Conservation (phyloP, 768 basidiomycete species). For the Lactifluus subvellereus region DNA sequence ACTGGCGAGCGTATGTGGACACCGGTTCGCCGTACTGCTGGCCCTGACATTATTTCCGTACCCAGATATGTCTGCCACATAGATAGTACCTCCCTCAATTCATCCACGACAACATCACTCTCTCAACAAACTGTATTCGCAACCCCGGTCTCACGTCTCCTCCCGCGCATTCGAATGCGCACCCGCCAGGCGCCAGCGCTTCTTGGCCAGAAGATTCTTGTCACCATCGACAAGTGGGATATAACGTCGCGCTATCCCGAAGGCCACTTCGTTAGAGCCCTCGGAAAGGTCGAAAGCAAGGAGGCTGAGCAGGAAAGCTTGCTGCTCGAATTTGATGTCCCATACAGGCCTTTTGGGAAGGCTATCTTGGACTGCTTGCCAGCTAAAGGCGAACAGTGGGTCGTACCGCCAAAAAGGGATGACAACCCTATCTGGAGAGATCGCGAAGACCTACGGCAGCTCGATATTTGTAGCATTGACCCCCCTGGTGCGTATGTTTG, state of each 20-base stretch:
- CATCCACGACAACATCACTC: constrained; percentile 69
- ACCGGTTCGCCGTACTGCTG: neutral
- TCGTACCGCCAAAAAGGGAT: constrained; percentile 72
- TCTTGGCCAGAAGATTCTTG: constrained; percentile 90
- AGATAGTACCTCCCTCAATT: constrained; percentile 81
- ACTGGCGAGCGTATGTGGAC: constrained; percentile 84
- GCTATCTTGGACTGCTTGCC: constrained; percentile 92
- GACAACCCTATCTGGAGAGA: constrained; percentile 62
- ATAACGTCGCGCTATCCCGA: constrained; percentile 85
- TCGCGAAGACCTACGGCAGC: constrained; percentile 77
- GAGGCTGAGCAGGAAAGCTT: constrained; percentile 95
- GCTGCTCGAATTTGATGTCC: constrained; percentile 90
- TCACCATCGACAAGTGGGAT: constrained; percentile 93
- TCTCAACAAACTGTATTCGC: constrained; percentile 91
- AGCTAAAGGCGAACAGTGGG: constrained; percentile 83
- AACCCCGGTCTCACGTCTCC: constrained; percentile 82
- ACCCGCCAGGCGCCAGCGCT: constrained; percentile 91
- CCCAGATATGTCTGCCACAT: constrained; percentile 89
- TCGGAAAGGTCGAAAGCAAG: constrained; percentile 89
- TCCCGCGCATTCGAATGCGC: constrained; percentile 90
- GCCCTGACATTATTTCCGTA: neutral
- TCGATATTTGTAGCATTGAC: constrained; percentile 94
- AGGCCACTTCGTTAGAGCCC: constrained; percentile 90
- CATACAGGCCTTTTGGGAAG: constrained; percentile 94
- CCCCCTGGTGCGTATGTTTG: constrained; percentile 61